Base-by-base conservation (phyloP, 345 rosid genomes). In the Brassica cretica region DNA sequence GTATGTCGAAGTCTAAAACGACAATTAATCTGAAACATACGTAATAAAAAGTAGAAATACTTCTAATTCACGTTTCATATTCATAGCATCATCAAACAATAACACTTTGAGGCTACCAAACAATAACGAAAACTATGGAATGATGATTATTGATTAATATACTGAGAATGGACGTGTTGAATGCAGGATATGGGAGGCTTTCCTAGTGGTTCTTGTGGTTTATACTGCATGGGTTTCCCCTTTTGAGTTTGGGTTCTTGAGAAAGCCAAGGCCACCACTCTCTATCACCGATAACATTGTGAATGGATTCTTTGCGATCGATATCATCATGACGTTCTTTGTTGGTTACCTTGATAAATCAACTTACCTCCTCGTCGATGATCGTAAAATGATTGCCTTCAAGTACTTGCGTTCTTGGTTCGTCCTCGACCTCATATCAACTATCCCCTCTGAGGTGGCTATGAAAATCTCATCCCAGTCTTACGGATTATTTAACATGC, bases 181-280 rank as follows among this genome's bases (percentile, higher is more conserved):
- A 59, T 82, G 84, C 93, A 95, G 98, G 89, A 29, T 75, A 24
- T 95, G 99, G 99, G 90, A 90, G 78, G 84, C 89, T 4, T 87
- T 73, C 78, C 90, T 95, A 15, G 88, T 91, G 66, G 58, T 89
- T 80, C 88, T 95, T 41, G 98, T 91, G 37, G 66, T 87, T 39
- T 95, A 95, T 64, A 91, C 97, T 0, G 96, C 97, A 68, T 95
- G 99, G 99, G 97, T 82, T 12, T 93, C 97, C 0, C 99, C 99
- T 2, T 95, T 93, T 29, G 97, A 95, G 75, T 90, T 93, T 63
- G 98, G 97, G 25, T 93, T 95, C 83, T 81, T 95, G 49, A 76
- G 56, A 19, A 86, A 84, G 82, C 89, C 92, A 11, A 76, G 71
- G 1, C 71, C 78, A 69, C 85, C 85, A 14, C 90, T 95, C 41